Percentiles rank a stretch among this genome's conserved stretches.
These are phyloP conservation scores for Citrullus mucosospermus DNA, from an alignment of 306 rosid species.

Conservation along the genomic window DNA sequence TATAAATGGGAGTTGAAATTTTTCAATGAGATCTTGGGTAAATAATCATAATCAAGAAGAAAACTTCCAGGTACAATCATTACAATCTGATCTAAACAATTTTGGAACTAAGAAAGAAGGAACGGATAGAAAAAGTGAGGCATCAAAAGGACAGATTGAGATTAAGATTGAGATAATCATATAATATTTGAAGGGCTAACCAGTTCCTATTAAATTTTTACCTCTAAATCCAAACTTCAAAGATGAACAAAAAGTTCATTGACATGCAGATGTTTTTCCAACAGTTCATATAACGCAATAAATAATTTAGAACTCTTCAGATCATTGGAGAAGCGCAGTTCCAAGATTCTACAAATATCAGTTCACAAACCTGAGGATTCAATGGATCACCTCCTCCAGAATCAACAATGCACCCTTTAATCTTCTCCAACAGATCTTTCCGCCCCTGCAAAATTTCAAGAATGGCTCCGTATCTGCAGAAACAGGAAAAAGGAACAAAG, in stretches of 20 bases:
- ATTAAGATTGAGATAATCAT: neutral
- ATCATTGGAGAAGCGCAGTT: neutral
- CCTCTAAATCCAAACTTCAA: neutral
- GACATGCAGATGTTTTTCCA: neutral
- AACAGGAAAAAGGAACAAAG: constrained; percentile 6
- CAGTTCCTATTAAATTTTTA: neutral
- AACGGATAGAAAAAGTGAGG: neutral
- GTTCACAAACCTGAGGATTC: constrained; percentile 54
- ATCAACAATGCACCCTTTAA: constrained; percentile 74
- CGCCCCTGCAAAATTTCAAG: constrained; percentile 36
- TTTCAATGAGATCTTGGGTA: neutral
- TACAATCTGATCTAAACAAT: neutral
- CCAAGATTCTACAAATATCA: neutral
- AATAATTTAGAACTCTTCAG: neutral
- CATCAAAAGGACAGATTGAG: neutral
- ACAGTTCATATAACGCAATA: neutral
- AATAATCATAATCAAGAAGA: neutral
- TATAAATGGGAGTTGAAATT: neutral
- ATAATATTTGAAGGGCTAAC: neutral
- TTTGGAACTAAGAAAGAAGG: neutral
- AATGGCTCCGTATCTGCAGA: constrained; percentile 59
- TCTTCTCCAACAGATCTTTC: constrained; percentile 44
- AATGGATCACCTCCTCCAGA: constrained; percentile 83
- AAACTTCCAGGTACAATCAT: neutral
- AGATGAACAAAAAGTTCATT: neutral